Conservation (phyloP, 176 grass and related monocot species). For the Raddia guianensis region DNA sequence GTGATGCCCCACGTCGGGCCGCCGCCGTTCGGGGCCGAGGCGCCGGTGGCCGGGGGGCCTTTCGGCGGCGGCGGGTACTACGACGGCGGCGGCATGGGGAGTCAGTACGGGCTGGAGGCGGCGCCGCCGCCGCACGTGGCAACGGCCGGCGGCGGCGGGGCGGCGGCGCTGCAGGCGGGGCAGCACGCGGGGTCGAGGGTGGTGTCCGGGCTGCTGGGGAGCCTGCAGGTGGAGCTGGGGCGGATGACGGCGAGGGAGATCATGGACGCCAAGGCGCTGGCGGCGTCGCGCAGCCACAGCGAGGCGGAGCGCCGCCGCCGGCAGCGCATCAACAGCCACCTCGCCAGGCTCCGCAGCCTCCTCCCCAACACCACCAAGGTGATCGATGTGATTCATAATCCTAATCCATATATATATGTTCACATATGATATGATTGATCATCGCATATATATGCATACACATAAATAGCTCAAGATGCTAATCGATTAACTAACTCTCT, state of each 20-base stretch:
- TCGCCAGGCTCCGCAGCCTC: slow-evolving; percentile 74
- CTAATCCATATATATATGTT: not conserved
- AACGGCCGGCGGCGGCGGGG: not conserved
- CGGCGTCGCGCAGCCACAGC: slow-evolving; percentile 86
- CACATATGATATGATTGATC: slow-evolving; percentile 32
- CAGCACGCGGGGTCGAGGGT: slow-evolving; percentile 22
- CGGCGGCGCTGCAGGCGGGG: slow-evolving; percentile 19
- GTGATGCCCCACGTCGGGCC: not conserved
- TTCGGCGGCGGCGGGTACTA: slow-evolving; percentile 33
- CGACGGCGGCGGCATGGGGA: not conserved
- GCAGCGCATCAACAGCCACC: slow-evolving; percentile 90
- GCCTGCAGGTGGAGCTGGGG: slow-evolving; percentile 75
- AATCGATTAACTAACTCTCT: not conserved
- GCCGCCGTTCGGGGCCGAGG: not conserved
- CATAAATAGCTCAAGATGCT: not conserved
- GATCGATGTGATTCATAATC: slow-evolving; percentile 7
- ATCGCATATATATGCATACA: not conserved
- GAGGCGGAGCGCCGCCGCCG: slow-evolving; percentile 94
- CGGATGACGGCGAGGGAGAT: slow-evolving; percentile 82
- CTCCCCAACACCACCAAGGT: slow-evolving; percentile 94
- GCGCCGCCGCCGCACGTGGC: not conserved
- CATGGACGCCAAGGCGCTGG: slow-evolving; percentile 92
- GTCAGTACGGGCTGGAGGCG: slow-evolving; percentile 41
- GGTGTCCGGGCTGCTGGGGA: slow-evolving; percentile 56
- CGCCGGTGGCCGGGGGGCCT: not conserved